Base-by-base conservation (phyloP, 192 early-diverging fungal genomes). In the Coemansia sp. region DNA sequence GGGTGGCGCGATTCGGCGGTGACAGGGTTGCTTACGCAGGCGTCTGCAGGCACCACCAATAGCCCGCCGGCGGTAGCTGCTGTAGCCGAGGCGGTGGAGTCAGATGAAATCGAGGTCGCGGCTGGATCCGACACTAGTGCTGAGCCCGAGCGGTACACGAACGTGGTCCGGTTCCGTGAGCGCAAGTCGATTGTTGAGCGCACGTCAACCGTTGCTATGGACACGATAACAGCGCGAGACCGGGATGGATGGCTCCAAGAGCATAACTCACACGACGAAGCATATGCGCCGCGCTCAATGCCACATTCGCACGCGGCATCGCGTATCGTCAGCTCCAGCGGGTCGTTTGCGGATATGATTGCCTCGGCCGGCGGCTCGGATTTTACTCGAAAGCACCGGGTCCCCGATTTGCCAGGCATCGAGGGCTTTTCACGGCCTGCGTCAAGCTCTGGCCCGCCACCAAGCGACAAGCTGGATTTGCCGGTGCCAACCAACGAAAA, bases 1-100 rank as follows among this genome's bases (percentile, higher is more conserved):
- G 35, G 45, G 29, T 70, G 67, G 70, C 63, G 70, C 31, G 62
- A 72, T 39, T 72, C 70, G 15, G 70, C 62, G 8, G 60, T 72
- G 20, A 62, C 70, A 17, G 70, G 70, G 10, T 29, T 67, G 26
- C 53, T 62, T 20, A 58, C 63, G 28, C 64, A 71, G 34, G 49
- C 45, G 4, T 64, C 67, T 41, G 50, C 54, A 2, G 49, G 34
- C 9, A 58, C 59, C 12, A 35, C 50, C 40, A 58, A 63, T n/a
- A 42, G 22, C 20, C 40, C 35, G 42, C 32, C 58, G 2, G n/a
- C 32, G 2, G 39, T 50, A 14, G 53, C 36, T 17, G 61, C 21
- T 15, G n/a, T 39, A 8, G n/a, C 19, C 3, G 38, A 39, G 19
- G 38, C n/a, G n/a, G n/a, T n/a, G n/a, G n/a, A n/a, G n/a, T n/a